Evolutionary conservation across 2,329 filamentous ascomycete species (phyloP), one percentile per base, ranked within the genome.

Genomic region (Zasmidium citrigriseum): DNA sequence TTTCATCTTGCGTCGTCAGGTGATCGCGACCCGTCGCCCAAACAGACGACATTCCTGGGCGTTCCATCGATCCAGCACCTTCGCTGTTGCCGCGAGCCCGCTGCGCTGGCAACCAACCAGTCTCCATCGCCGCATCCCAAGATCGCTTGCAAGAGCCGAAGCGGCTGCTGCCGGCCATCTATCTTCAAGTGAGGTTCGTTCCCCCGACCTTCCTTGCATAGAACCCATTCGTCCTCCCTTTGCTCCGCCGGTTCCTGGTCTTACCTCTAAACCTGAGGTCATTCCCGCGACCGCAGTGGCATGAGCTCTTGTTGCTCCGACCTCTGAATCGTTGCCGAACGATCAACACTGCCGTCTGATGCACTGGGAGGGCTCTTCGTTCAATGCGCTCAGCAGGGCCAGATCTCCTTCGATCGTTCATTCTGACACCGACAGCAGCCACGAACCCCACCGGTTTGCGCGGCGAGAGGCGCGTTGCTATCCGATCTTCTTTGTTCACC

Each of bases 171-270:
- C 55, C 54, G 46, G 55, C 53, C 56, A 61, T 61, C 61, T 59
- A 59, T 60, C 57, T 58, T 58, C 58, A 58, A 57, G 63, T 62
- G 63, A 65, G 63, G 61, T 62, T 64, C 61, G 62, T 62, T 65
- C 59, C 55, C 54, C 59, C 53, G 52, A 47, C 54, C 60, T 64
- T 62, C 61, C 63, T 65, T 65, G 63, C 63, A 62, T 65, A 57
- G 61, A 60, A 55, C 46, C 23, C 27, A 57, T 53, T 58, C 57
- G 56, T 52, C 48, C 59, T 60, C 60, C 41, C 57, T 65, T 53
- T 64, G 59, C 54, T 58, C 55, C 56, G 54, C 48, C 52, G 53
- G 55, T 53, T 57, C 54, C 58, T 59, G 46, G 60, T 62, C 51
- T 51, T 52, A 57, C 54, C 63, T 60, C 61, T 64, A 59, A 62